Evolutionary conservation across 331 rosid species (phyloP).

Genomic region (Cydonia oblonga): DNA sequence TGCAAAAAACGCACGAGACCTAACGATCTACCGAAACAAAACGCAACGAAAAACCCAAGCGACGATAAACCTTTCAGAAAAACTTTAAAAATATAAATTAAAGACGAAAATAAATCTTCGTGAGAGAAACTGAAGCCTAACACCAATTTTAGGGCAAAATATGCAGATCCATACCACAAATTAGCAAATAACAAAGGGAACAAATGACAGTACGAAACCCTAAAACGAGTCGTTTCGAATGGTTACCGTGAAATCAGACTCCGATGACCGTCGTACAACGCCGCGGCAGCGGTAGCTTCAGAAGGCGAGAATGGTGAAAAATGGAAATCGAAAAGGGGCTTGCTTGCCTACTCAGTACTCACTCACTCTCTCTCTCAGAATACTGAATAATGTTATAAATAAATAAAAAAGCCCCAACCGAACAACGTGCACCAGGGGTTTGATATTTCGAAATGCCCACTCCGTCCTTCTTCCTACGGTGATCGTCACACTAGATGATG

Average conservation of each 20-base stretch:
- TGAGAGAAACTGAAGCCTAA: background rate
- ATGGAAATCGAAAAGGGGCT: background rate
- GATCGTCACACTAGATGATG: too few species aligned
- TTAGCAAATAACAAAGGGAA: background rate
- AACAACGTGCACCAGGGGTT: constrained; percentile 1
- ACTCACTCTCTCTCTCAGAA: background rate
- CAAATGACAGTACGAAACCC: background rate
- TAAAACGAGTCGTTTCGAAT: background rate
- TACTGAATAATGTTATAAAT: background rate
- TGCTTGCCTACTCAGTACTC: background rate
- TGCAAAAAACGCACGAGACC: background rate
- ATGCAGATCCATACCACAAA: constrained; percentile 17
- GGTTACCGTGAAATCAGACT: constrained; percentile 4
- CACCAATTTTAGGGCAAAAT: background rate
- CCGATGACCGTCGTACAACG: background rate
- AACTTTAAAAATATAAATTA: background rate
- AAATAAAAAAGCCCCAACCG: background rate
- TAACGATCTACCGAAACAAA: constrained; percentile 20
- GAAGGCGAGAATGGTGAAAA: background rate
- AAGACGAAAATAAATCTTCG: background rate
- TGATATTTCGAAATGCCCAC: constrained; percentile 35
- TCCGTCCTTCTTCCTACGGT: constrained; percentile 10
- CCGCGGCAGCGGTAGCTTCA: constrained; percentile 1
- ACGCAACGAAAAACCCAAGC: background rate
- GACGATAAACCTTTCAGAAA: background rate